Evolutionary conservation across 2,329 filamentous ascomycete genomes (phyloP).

Genomic region (Neopestalotiopsis clavispora): DNA sequence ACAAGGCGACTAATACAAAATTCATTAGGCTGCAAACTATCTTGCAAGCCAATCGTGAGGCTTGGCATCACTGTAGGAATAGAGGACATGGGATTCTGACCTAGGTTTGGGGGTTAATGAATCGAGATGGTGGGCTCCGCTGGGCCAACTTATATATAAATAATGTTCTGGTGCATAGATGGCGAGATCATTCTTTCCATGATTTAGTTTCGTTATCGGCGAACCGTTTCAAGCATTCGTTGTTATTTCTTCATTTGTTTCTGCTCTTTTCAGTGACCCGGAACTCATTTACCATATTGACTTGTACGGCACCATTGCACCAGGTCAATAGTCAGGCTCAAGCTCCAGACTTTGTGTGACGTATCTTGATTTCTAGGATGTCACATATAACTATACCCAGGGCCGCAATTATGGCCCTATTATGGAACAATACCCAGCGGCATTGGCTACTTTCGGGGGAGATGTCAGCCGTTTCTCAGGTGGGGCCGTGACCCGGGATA

Average conservation of each 20-base stretch:
- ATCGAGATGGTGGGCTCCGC: not conserved
- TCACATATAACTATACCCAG: not conserved
- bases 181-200: conserved; percentile 8
- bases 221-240: not conserved
- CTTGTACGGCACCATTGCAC: too few species aligned
- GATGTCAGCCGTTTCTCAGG: not conserved
- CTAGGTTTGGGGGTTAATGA: not conserved
- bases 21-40: conserved; percentile 56
- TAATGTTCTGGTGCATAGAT: conserved; percentile 6
- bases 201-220: not conserved
- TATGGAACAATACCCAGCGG: not conserved
- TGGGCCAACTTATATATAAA: not conserved
- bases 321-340: not conserved
- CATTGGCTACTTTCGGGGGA: not conserved
- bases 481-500: not conserved
- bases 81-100: conserved; percentile 8
- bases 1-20: conserved; percentile 22
- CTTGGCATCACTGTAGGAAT: not conserved
- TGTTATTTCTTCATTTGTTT: not conserved
- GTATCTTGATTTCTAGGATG: not conserved
- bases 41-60: conserved; percentile 58
- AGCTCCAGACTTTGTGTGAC: not conserved
- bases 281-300: not conserved
- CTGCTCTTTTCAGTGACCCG: not conserved
- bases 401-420: not conserved